Conservation (phyloP, 2,329 filamentous ascomycete species). For the Ophiocordyceps unilateralis region DNA sequence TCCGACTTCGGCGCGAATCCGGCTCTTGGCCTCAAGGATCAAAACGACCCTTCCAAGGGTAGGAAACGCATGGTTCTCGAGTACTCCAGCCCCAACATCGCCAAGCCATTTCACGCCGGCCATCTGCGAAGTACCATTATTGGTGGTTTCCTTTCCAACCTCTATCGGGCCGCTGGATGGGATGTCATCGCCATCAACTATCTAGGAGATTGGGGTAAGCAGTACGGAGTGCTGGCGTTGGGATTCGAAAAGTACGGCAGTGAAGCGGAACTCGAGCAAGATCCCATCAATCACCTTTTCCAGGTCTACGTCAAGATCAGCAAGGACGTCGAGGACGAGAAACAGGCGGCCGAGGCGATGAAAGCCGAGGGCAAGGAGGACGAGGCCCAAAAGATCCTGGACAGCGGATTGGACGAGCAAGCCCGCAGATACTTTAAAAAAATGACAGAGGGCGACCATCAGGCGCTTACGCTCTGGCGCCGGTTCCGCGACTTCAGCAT, state of each 20-base stretch:
- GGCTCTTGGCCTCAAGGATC: conserved; percentile 2
- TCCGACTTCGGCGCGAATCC: conserved; percentile 1
- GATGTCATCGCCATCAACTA: conserved; percentile 55
- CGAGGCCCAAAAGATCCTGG: conserved; percentile 19
- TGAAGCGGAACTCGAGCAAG: conserved; percentile 42
- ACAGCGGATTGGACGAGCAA: conserved; percentile 22
- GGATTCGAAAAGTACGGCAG: conserved; percentile 50
- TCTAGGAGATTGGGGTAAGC: conserved; percentile 59
- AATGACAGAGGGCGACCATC: conserved; percentile 38
- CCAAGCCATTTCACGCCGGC: conserved; percentile 52
- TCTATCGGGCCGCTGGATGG: conserved; percentile 50
- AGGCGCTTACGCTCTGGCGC: conserved; percentile 34
- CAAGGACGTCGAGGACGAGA: conserved; percentile 42
- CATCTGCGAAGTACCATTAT: conserved; percentile 57
- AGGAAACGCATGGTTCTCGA: conserved; percentile 37
- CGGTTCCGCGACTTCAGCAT: conserved; percentile 37
- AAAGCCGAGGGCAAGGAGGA: conserved; percentile 23
- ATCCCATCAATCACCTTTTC: conserved; percentile 52
- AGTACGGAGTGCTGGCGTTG: conserved; percentile 44
- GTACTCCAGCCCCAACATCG: conserved; percentile 60
- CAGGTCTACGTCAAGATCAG: conserved; percentile 53
- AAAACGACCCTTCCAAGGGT: conserved; percentile 2
- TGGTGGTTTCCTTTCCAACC: conserved; percentile 48
- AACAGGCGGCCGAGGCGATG: conserved; percentile 33
- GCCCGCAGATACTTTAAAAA: conserved; percentile 40